phyloP scores from a whole-genome alignment of 2,329 filamentous ascomycete genomes.

The Aspergillus brasiliensis region DNA sequence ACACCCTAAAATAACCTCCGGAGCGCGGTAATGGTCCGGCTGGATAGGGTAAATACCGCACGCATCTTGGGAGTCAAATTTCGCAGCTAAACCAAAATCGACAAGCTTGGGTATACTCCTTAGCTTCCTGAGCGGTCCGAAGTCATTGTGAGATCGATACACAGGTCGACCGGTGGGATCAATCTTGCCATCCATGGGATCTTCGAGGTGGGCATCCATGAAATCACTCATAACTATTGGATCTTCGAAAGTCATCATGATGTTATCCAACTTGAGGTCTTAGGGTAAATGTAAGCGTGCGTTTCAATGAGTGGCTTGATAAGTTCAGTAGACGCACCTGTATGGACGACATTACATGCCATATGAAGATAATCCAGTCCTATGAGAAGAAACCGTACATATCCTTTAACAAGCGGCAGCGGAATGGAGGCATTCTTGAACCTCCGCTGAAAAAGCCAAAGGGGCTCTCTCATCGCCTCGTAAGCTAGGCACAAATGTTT shows the following conservation, averaged over 20 bases:
- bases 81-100: constrained; percentile 34
- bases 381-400: constrained; percentile 39
- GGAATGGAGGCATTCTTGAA: constrained; percentile 28
- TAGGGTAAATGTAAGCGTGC: too few relatives aligned
- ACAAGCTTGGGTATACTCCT: constrained; percentile 30
- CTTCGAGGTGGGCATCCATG: constrained; percentile 22
- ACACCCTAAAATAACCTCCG: constrained; percentile 38
- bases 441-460: constrained; percentile 34
- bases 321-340: constrained; percentile 22
- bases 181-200: constrained; percentile 16
- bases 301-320: too few relatives aligned
- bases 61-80: constrained; percentile 4
- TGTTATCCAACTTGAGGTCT: constrained; percentile 48
- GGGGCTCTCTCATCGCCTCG: constrained; percentile 38
- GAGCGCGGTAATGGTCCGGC: constrained; percentile 37
- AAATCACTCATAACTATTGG: constrained; percentile 15
- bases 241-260: constrained; percentile 37
- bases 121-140: constrained; percentile 24
- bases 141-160: constrained; percentile 33
- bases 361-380: constrained; percentile 46
- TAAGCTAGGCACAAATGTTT: constrained; percentile 39
- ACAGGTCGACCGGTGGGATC: constrained; percentile 27
- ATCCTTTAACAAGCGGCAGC: constrained; percentile 30
- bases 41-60: constrained; percentile 47
- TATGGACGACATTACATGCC: constrained; percentile 30